phyloP scores from a whole-genome alignment of 495 filamentous ascomycete genomes.

The Stereocaulon alpinum region DNA sequence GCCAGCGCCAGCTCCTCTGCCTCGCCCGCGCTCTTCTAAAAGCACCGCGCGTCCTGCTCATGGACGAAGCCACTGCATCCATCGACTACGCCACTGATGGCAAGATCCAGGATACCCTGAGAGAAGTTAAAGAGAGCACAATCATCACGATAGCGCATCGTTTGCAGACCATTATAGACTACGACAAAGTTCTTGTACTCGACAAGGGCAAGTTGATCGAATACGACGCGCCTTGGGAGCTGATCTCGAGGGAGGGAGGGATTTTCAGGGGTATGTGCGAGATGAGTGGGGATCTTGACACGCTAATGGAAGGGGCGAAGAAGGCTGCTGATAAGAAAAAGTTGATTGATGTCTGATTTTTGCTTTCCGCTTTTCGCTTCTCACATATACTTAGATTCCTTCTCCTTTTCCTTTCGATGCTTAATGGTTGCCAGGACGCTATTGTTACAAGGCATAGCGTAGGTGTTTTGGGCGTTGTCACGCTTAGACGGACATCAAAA shows the following conservation, averaged over 20 bases:
- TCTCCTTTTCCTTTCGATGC: neutral
- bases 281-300: constrained; percentile 78
- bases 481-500: no score
- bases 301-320: constrained; percentile 62
- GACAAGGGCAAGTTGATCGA: constrained; percentile 85
- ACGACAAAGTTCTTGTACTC: constrained; percentile 95
- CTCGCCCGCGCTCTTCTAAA: constrained; percentile 91
- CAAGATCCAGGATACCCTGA: constrained; percentile 93
- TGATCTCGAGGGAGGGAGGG: constrained; percentile 57
- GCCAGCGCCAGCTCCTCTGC: constrained; percentile 90
- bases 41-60: constrained; percentile 81
- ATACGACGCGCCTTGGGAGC: constrained; percentile 74
- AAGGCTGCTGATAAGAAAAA: constrained; percentile 51
- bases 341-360: constrained; percentile 19
- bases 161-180: constrained; percentile 91
- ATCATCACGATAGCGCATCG: constrained; percentile 98
- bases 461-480: neutral
- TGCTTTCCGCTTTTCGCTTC: neutral
- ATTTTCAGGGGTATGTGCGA: constrained; percentile 89
- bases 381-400: neutral
- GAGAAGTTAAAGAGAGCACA: constrained; percentile 73
- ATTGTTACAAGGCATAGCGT: neutral
- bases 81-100: constrained; percentile 95
- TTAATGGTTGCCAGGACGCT: neutral
- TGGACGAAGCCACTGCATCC: constrained; percentile 98